Percentiles rank a stretch among this genome's conserved stretches.
Evolutionary conservation across 805 yeast genomes (phyloP).

Genomic region (Candida michaelii): DNA sequence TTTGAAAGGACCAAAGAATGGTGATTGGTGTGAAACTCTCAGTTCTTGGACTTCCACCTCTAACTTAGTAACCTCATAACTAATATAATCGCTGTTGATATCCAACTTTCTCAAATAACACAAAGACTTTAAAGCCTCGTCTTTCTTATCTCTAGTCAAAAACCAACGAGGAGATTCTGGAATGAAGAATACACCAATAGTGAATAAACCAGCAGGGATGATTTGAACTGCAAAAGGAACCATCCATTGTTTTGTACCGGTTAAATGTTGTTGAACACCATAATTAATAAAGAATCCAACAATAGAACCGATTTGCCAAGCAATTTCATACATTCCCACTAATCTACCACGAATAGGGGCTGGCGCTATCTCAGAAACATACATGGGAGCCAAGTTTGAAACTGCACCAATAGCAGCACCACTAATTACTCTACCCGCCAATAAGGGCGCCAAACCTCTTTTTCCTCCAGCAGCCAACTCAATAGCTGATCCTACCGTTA

Average conservation of each 20-base stretch:
- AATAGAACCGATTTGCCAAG: slow-evolving; percentile 41
- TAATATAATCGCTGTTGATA: slow-evolving; percentile 59
- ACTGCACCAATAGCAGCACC: slow-evolving; percentile 46
- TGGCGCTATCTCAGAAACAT: slow-evolving; percentile 42
- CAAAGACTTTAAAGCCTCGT: slow-evolving; percentile 32
- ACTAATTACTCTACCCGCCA: slow-evolving; percentile 42
- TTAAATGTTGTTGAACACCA: slow-evolving; percentile 34
- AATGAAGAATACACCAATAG: slow-evolving; percentile 33
- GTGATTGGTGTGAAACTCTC: no score
- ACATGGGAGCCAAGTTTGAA: slow-evolving; percentile 40
- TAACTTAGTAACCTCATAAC: slow-evolving; percentile 74
- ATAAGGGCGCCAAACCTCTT: slow-evolving; percentile 29
- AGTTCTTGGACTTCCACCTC: no score
- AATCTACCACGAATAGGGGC: slow-evolving; percentile 46
- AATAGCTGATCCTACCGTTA: slow-evolving; percentile 44
- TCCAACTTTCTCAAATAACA: slow-evolving; percentile 49
- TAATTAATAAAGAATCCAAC: slow-evolving; percentile 40
- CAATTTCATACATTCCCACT: slow-evolving; percentile 42
- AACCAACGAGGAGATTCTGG: slow-evolving; percentile 44
- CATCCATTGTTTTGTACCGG: slow-evolving; percentile 41
- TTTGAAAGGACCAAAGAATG: slow-evolving; percentile 17
- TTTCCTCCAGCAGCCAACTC: slow-evolving; percentile 31
- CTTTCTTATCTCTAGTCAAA: slow-evolving; percentile 29
- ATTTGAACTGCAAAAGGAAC: slow-evolving; percentile 43
- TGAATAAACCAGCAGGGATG: slow-evolving; percentile 36